Evolutionary conservation across 148 eudicot species (phyloP), one percentile per base, ranked within the genome.

Genomic region (Silene conica): DNA sequence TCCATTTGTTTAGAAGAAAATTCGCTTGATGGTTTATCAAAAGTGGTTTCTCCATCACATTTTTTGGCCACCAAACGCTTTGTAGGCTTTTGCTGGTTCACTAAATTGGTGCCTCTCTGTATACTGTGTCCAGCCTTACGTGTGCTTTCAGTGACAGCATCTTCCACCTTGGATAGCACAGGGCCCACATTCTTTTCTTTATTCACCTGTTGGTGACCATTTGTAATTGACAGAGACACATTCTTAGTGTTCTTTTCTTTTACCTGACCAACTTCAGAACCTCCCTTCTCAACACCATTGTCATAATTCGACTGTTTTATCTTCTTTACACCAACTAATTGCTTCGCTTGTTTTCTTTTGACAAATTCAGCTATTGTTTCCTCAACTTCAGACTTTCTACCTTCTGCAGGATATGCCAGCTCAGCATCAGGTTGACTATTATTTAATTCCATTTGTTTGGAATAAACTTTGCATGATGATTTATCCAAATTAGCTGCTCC

Each of bases 291-390:
- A 38, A 38, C 43, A 38, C 43, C 43, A 38, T 38, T 6, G 43
- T 38, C 9, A 38, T 38, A 38, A 7, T 38, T 50, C 16, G 9
- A 3, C 55, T 50, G 14, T 9, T 50, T 50, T 15, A 9, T 15
- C 16, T 50, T 50, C 55, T 50, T 50, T 50, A 50, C 55, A 50
- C 55, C 55, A 50, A 50, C 55, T 50, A 50, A 12, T 5, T 15
- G 16, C 55, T 50, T 50, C 55, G 16, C 14, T 50, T 50, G 55
- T 50, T 50, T 50, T 50, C 55, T 50, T 50, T 50, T 50, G 15
- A 54, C 64, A 67, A 22, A 50, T 59, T 50, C 61, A 52, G 14
- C 63, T 9, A 41, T 34, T 67, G 74, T 55, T 76, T 34, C 57
- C 43, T 58, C 28, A 23, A 56, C 45, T 68, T 55, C 55, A 23